These are phyloP conservation scores for Saccharomyces pastorianus DNA, from an alignment of 1,139 yeast species.

Conservation along the genomic window DNA sequence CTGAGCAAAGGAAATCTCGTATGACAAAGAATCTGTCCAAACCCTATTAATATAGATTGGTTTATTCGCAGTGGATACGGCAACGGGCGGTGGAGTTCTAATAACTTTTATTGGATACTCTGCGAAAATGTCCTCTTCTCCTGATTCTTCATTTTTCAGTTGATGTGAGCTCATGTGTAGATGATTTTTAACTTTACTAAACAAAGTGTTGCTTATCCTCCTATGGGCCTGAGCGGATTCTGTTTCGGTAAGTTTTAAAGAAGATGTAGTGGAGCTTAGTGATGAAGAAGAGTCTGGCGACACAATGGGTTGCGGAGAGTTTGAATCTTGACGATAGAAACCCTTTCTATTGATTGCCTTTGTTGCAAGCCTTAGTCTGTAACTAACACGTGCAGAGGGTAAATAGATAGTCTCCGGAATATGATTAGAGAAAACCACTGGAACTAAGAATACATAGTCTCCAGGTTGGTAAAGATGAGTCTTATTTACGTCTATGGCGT, in stretches of 20 bases:
- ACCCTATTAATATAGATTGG: conserved; percentile 76
- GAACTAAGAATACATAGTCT: conserved; percentile 68
- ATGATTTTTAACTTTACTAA: conserved; percentile 22
- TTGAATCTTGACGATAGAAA: neutral
- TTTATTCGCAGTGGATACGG: conserved; percentile 65
- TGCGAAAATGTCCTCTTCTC: conserved; percentile 12
- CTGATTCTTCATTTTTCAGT: conserved; percentile 5
- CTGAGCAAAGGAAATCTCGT: conserved; percentile 69
- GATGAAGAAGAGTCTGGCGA: conserved; percentile 1
- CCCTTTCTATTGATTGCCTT: conserved; percentile 4
- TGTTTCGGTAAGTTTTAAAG: conserved; percentile 7
- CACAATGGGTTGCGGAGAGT: neutral
- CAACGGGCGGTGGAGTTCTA: conserved; percentile 72
- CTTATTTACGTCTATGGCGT: conserved; percentile 7
- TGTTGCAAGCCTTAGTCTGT: conserved; percentile 23
- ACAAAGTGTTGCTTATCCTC: conserved; percentile 12
- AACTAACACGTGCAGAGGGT: conserved; percentile 36
- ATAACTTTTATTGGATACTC: conserved; percentile 36
- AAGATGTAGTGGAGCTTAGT: conserved; percentile 2
- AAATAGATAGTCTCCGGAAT: conserved; percentile 65
- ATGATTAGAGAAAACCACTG: conserved; percentile 58
- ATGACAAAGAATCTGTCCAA: conserved; percentile 77
- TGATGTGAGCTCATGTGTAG: conserved; percentile 12
- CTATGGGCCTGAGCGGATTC: conserved; percentile 8
- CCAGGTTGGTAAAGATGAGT: conserved; percentile 41